phyloP scores from a whole-genome alignment of 2,329 filamentous ascomycete species.

The Pseudogymnoascus verrucosus region DNA sequence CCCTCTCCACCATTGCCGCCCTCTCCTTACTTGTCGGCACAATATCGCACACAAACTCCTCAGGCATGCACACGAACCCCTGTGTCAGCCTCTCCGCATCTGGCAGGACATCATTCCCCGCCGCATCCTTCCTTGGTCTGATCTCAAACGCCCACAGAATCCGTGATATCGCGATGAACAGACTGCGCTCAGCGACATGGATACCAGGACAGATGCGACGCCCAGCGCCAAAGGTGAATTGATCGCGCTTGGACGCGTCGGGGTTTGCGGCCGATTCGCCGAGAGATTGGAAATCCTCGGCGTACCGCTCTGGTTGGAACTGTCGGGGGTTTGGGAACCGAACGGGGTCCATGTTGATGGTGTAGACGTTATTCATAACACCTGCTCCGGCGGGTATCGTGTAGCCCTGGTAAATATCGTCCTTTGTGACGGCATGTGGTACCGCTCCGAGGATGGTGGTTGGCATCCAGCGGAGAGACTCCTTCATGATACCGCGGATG shows the following conservation, averaged over 20 bases:
- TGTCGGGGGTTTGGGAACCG: conserved; percentile 33
- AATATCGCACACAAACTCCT: conserved; percentile 28
- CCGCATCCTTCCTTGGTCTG: conserved; percentile 21
- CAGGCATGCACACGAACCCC: conserved; percentile 33
- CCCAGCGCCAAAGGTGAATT: conserved; percentile 48
- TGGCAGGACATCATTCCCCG: conserved; percentile 27
- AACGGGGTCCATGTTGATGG: conserved; percentile 38
- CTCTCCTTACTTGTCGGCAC: conserved; percentile 25
- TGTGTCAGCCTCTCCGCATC: conserved; percentile 31
- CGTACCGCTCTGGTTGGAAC: conserved; percentile 36
- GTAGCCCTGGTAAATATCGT: conserved; percentile 37
- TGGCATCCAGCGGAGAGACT: conserved; percentile 40
- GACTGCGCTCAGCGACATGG: conserved; percentile 41
- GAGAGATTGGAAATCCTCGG: conserved; percentile 13
- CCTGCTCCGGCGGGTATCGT: conserved; percentile 38
- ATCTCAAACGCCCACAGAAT: conserved; percentile 25
- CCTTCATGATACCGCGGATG: conserved; percentile 37
- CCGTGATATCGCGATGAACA: conserved; percentile 40
- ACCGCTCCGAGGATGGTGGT: conserved; percentile 30
- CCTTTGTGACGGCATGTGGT: conserved; percentile 35
- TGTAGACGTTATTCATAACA: conserved; percentile 33
- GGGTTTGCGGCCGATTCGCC: conserved; percentile 29
- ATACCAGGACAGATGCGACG: conserved; percentile 50
- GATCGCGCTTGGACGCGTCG: conserved; percentile 38
- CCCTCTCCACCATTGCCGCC: conserved; percentile 23